Base-by-base conservation (phyloP, 176 grass and related monocot species). In the Phragmites australis region DNA sequence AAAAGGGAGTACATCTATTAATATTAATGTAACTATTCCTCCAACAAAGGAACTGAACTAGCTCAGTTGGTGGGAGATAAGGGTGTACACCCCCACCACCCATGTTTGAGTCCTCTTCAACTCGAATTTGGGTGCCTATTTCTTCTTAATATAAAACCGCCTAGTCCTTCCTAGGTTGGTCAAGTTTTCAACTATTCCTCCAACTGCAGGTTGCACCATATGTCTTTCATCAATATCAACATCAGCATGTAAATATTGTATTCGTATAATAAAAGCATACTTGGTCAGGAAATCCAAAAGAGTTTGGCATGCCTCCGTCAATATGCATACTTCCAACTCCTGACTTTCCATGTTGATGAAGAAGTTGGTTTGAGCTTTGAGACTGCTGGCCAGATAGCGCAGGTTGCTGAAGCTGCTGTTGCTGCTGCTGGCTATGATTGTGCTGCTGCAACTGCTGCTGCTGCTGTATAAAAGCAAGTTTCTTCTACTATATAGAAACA, bases 391-490 rank as follows among this genome's bases (percentile, higher is more conserved):
- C 68, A 16, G 82, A 84, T 56, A 84, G 40, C 39, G 82, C 51
- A 77, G 75, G 64, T 40, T 84, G 82, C 26, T 77, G 82, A 84
- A 84, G 73, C 47, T 76, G 82, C 46, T 37, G 34, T 5, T 70
- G 77, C 25, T 83, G 81, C 19, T 77, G 72, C 34, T 84, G 78
- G 40, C 72, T 77, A 56, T 32, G 81, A 50, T 22, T 65, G 12
- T 82, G 72, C 32, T 82, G 74, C 39, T 80, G 77, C 39, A 37
- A 72, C 55, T 58, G 55, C 23, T 56, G 55, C 56, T 59, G 56
- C 19, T 81, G 78, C 34, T 87, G 85, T 82, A 87, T 59, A 71
- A 82, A 78, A 77, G 85, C 78, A 82, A 87, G 26, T 72, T 72
- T 82, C 74, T 77, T 87, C 85, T 87, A 82, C 79, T 77, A 70